Percentiles rank a stretch among this genome's conserved stretches.
phyloP scores from a whole-genome alignment of 805 yeast genomes.

The Teunomyces lycoperdinae region DNA sequence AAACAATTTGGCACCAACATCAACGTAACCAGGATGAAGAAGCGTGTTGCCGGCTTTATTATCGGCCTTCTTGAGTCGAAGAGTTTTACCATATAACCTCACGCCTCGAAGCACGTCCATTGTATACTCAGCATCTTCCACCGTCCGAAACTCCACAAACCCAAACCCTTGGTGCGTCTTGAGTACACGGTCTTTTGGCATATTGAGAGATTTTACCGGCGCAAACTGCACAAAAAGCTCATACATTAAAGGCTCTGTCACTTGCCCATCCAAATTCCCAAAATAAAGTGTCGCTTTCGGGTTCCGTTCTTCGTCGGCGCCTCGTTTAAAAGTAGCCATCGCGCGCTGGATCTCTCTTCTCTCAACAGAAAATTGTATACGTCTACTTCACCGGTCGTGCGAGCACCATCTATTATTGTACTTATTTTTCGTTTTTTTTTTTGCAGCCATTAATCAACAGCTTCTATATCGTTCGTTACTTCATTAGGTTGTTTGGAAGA shows the following conservation, averaged over 20 bases:
- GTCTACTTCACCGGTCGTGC: not conserved
- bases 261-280: constrained; percentile 79
- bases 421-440: not conserved
- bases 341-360: not conserved
- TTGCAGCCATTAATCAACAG: constrained; percentile 1
- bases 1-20: constrained; percentile 53
- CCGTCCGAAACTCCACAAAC: constrained; percentile 66
- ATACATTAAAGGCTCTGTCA: constrained; percentile 65
- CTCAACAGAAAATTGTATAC: not conserved
- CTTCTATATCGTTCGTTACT: not conserved
- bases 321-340: not conserved
- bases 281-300: constrained; percentile 67
- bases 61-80: constrained; percentile 53
- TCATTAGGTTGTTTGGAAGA: constrained; percentile 21
- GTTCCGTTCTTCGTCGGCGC: constrained; percentile 50
- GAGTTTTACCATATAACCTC: constrained; percentile 55
- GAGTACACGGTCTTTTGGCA: constrained; percentile 77
- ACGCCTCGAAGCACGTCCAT: constrained; percentile 57
- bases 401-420: not conserved
- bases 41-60: constrained; percentile 11
- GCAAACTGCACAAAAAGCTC: constrained; percentile 86
- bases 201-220: constrained; percentile 63
- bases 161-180: constrained; percentile 83
- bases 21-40: constrained; percentile 15
- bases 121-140: constrained; percentile 69